Percentiles rank a stretch among this genome's conserved stretches.
Evolutionary conservation across 169 alveolate species (phyloP).

Genomic region (Fabrea salina): DNA sequence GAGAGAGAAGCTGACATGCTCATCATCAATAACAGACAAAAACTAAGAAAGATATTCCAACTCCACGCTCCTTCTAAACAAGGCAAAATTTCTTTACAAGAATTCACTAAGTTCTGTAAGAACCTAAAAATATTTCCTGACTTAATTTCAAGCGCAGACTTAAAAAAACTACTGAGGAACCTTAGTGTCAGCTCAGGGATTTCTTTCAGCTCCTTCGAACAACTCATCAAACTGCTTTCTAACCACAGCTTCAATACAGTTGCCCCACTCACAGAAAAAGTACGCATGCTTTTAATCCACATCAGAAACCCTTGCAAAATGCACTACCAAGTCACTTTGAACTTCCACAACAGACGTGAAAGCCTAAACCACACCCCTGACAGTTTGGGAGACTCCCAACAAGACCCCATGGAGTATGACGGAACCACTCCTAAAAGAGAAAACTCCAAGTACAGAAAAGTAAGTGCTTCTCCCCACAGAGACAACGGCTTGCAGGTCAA

Average conservation of each 20-base stretch:
- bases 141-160: neutral
- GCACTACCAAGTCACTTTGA: constrained; percentile 16
- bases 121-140: constrained; percentile 1
- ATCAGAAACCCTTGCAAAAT: constrained; percentile 26
- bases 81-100: constrained; percentile 13
- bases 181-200: neutral
- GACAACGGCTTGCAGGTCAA: too few relatives aligned
- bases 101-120: neutral
- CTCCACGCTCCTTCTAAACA: neutral
- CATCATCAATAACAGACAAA: neutral
- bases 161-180: neutral
- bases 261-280: constrained; percentile 9
- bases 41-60: constrained; percentile 1
- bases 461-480: too few relatives aligned
- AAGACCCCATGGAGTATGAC: too few relatives aligned
- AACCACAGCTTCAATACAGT: neutral
- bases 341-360: too few relatives aligned
- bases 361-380: too few relatives aligned
- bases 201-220: neutral
- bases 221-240: neutral
- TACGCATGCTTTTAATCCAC: constrained; percentile 28
- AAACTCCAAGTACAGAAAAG: too few relatives aligned
- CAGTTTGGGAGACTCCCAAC: too few relatives aligned
- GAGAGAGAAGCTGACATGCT: too few relatives aligned
- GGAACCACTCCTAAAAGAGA: too few relatives aligned